Conservation (phyloP, 2,329 filamentous ascomycete species). For the Venturia pyrina region DNA sequence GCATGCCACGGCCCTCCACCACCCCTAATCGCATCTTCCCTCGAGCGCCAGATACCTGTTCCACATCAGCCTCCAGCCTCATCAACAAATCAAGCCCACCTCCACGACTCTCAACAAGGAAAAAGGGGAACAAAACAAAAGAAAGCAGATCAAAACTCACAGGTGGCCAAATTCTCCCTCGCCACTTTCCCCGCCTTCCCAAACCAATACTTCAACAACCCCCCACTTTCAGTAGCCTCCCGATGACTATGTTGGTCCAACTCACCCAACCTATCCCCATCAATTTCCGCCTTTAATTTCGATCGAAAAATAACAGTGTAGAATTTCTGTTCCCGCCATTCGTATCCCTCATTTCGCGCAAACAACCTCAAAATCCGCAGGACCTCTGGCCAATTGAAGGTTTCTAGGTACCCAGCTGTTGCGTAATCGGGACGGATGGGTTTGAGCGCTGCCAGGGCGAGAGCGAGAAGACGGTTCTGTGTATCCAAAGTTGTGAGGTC, state of each 20-base stretch:
- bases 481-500: constrained; percentile 57
- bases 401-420: constrained; percentile 59
- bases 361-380: constrained; percentile 49
- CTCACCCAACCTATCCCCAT: constrained; percentile 56
- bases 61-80: too few relatives aligned
- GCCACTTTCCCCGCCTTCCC: constrained; percentile 56
- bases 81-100: constrained; percentile 12
- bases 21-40: constrained; percentile 51
- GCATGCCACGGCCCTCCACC: constrained; percentile 47
- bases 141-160: constrained; percentile 20
- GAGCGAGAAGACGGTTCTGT: constrained; percentile 59
- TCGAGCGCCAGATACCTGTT: constrained; percentile 53
- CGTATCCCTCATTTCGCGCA: constrained; percentile 33
- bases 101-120: too few relatives aligned
- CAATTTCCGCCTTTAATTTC: constrained; percentile 55
- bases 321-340: constrained; percentile 56
- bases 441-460: constrained; percentile 56
- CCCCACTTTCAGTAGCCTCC: constrained; percentile 70
- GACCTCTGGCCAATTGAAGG: constrained; percentile 67
- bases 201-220: constrained; percentile 91
- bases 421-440: constrained; percentile 63
- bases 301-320: constrained; percentile 82
- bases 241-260: constrained; percentile 71
- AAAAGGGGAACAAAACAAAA: too few relatives aligned
- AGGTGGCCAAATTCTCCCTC: constrained; percentile 70